Conservation (phyloP, 371 early-diverging fungal species). For the Mucor circinelloides region DNA sequence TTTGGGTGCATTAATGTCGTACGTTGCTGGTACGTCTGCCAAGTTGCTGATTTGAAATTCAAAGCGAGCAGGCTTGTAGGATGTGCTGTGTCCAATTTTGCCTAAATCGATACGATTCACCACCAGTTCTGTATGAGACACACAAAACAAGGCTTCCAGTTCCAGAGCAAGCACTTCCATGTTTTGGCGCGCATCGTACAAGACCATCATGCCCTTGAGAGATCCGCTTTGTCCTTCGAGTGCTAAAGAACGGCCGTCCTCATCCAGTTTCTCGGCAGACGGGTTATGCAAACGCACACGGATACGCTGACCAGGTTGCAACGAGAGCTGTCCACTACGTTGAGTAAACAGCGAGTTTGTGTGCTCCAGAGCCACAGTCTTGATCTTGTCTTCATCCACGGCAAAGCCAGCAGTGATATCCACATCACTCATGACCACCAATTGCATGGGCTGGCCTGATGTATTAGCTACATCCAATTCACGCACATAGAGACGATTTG, state of each 20-base stretch:
- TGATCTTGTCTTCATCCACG: constrained; percentile 35
- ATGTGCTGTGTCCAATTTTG: constrained; percentile 76
- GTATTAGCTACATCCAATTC: constrained; percentile 56
- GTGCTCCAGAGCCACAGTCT: constrained; percentile 7
- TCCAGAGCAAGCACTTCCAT: constrained; percentile 64
- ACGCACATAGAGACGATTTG: constrained; percentile 41
- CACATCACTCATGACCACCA: constrained; percentile 59
- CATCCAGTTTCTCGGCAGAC: constrained; percentile 47
- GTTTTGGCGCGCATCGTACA: constrained; percentile 57
- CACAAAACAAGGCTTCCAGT: constrained; percentile 59
- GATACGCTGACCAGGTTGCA: constrained; percentile 63
- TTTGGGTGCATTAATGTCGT: constrained; percentile 58
- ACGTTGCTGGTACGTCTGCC: constrained; percentile 67
- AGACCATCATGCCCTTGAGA: constrained; percentile 59
- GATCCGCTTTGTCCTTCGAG: constrained; percentile 61
- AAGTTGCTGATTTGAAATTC: constrained; percentile 64
- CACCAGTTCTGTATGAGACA: constrained; percentile 62
- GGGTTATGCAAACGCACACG: constrained; percentile 65
- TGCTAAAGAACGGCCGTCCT: constrained; percentile 41
- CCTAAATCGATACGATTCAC: constrained; percentile 69
- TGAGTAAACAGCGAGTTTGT: constrained; percentile 20
- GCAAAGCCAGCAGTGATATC: constrained; percentile 47
- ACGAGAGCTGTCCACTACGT: constrained; percentile 39
- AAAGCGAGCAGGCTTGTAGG: constrained; percentile 68
- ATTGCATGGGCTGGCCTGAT: constrained; percentile 53